Evolutionary conservation across 2,329 filamentous ascomycete genomes (phyloP).

Genomic region (Neobulgaria alba): DNA sequence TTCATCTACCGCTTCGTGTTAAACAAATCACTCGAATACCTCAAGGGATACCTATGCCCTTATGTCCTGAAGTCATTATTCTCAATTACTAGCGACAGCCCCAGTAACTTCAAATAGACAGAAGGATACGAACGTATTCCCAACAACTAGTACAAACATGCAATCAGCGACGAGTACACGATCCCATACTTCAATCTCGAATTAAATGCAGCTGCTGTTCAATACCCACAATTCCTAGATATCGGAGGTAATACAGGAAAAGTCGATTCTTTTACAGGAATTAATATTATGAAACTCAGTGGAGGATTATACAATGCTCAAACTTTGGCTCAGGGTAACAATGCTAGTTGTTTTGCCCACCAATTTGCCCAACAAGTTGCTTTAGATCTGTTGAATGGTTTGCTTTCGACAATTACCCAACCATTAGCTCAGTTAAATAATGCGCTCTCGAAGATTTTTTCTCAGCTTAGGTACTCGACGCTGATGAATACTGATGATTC

Average conservation of each 20-base stretch:
- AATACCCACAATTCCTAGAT: slow-evolving; percentile 36
- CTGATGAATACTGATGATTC: slow-evolving; percentile 14
- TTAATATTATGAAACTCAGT: slow-evolving; percentile 36
- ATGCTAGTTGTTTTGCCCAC: slow-evolving; percentile 36
- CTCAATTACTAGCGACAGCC: slow-evolving; percentile 20
- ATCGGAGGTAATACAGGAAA: slow-evolving; percentile 45
- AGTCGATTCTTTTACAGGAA: slow-evolving; percentile 41
- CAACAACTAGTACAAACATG: slow-evolving; percentile 22
- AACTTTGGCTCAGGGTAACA: slow-evolving; percentile 38
- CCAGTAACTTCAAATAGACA: slow-evolving; percentile 12
- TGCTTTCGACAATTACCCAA: slow-evolving; percentile 29
- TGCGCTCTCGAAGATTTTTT: slow-evolving; percentile 21
- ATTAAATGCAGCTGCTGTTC: slow-evolving; percentile 29
- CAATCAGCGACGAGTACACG: slow-evolving; percentile 32
- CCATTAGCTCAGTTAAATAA: slow-evolving; percentile 28
- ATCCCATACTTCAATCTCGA: slow-evolving; percentile 33
- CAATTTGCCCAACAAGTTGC: slow-evolving; percentile 33
- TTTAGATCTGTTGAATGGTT: slow-evolving; percentile 34
- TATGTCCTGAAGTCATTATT: slow-evolving; percentile 27
- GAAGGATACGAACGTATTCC: slow-evolving; percentile 18
- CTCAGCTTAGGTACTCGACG: slow-evolving; percentile 16
- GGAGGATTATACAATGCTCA: slow-evolving; percentile 36
- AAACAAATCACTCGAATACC: slow-evolving; percentile 20
- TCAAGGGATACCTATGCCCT: slow-evolving; percentile 32
- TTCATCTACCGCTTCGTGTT: slow-evolving; percentile 22